Conservation (phyloP, 2,329 filamentous ascomycete species). For the Aspergillus alliaceus region DNA sequence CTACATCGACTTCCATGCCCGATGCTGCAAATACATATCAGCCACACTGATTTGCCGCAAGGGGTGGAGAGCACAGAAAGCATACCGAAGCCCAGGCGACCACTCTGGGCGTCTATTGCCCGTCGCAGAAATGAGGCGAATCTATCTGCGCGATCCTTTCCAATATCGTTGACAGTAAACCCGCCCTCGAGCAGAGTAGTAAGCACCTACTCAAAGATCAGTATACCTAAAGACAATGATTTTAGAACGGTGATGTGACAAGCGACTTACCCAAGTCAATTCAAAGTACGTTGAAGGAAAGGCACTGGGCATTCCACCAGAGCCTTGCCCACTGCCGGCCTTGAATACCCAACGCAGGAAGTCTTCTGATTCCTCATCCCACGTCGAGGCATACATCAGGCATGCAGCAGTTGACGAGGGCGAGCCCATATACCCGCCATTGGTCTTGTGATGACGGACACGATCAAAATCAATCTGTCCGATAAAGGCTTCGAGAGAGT, state of each 20-base stretch:
- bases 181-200: no score
- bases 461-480: conserved; percentile 39
- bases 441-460: conserved; percentile 32
- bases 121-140: no score
- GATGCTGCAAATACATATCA: background rate
- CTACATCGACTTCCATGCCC: background rate
- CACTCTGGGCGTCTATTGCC: no score
- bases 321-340: conserved; percentile 12
- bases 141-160: no score
- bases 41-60: no score
- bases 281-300: conserved; percentile 32
- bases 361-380: conserved; percentile 35
- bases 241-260: no score
- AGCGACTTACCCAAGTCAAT: conserved; percentile 21
- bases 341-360: conserved; percentile 27
- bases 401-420: conserved; percentile 45
- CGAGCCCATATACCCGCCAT: conserved; percentile 39
- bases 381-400: conserved; percentile 30
- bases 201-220: no score
- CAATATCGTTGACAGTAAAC: no score
- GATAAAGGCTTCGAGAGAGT: conserved; percentile 43
- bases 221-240: no score
- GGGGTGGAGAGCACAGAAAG: no score
- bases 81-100: no score
- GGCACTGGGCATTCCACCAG: conserved; percentile 24